Base-by-base conservation (phyloP, 192 early-diverging fungal genomes). In the Dissophora globulifera region DNA sequence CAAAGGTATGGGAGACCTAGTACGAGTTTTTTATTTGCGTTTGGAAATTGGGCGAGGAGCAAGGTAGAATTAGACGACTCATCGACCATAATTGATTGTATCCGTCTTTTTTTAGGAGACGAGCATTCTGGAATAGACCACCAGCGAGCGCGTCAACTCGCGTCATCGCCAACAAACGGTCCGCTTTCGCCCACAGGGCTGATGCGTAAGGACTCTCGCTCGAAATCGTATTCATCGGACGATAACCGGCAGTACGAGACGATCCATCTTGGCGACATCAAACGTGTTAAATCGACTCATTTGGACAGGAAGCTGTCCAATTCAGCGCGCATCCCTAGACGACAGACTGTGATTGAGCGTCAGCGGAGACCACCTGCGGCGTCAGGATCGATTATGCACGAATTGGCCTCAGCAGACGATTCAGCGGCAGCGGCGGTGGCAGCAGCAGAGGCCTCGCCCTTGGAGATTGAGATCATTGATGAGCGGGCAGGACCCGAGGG, bases 281-380 rank as follows among this genome's bases (percentile, higher is more conserved):
- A 86, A 47, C 83, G 85, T 23, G 81, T 85, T 43, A 88, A 86
- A 57, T 86, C 86, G n/a, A 82, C 82, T 7, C 83, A 84, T 16
- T 49, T 85, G 52, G 83, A 85, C 53, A 63, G 81, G 6, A 85
- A 85, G 35, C 54, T 85, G 15, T 82, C 83, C 11, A 79, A 78
- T 50, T 85, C 83, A 42, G 80, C 81, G 15, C 69, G 80, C 19
- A 49, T 86, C 22, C 83, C 81, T 13, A 86, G 83, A 42, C 68
- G 83, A 62, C 79, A 81, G n/a, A 83, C 79, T 27, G 60, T 88
- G 17, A 82, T 88, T 67, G 85, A 87, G 31, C 75, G 78, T 29
- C 76, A 82, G 45, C 64, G 67, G 35, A 48, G 58, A 50, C 54
- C 53, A 3, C 23, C 47, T 20, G 61, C 38, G 3, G 41, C 60